phyloP scores from a whole-genome alignment of 2,329 filamentous ascomycete genomes.

The Microsporum ferrugineum region DNA sequence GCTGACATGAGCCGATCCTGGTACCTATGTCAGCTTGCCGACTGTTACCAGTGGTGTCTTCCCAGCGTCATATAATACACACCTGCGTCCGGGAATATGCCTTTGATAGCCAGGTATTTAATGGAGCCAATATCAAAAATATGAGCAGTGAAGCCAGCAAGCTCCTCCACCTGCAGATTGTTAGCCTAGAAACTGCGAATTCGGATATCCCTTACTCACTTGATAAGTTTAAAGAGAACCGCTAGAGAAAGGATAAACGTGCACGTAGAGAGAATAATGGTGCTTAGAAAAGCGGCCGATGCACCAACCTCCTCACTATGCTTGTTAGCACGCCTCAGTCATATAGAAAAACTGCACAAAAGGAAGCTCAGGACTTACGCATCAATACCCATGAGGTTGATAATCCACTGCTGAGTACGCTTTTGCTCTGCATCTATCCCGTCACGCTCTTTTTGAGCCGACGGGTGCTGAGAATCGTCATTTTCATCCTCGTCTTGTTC shows the following conservation, averaged over 20 bases:
- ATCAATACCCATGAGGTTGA: conserved; percentile 4
- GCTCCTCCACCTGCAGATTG: not conserved
- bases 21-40: not conserved
- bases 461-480: not conserved
- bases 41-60: too few relatives aligned
- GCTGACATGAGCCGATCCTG: conserved; percentile 3
- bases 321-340: not conserved
- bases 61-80: not conserved
- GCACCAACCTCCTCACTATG: not conserved
- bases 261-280: not conserved
- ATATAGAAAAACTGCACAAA: not conserved
- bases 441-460: not conserved
- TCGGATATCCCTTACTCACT: not conserved
- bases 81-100: not conserved
- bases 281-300: not conserved
- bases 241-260: not conserved
- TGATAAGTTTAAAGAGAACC: not conserved
- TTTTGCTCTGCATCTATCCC: not conserved
- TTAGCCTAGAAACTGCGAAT: not conserved
- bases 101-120: conserved; percentile 1
- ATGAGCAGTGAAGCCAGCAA: not conserved
- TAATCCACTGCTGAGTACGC: conserved; percentile 3
- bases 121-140: not conserved
- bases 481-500: not conserved
- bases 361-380: not conserved